These are phyloP conservation scores for Fomes fomentarius DNA, from an alignment of 1,284 basidiomycete genomes.

Conservation along the genomic window DNA sequence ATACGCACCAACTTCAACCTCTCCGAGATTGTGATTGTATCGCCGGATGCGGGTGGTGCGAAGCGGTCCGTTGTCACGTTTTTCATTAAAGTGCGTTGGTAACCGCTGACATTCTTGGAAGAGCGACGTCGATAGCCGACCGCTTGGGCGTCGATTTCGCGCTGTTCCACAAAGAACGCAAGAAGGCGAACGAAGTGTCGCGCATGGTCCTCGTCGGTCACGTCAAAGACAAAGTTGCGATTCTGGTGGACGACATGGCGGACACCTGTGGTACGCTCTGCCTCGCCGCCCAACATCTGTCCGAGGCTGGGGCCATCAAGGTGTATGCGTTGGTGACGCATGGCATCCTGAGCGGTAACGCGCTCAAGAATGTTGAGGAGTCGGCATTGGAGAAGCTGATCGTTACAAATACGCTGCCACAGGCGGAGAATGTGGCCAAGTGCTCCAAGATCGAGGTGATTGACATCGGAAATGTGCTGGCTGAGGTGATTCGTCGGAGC, in stretches of 20 bases:
- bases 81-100: neutral
- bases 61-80: conserved; percentile 73
- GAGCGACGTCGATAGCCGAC: conserved; percentile 97
- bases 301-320: conserved; percentile 87
- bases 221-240: conserved; percentile 92
- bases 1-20: conserved; percentile 92
- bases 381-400: conserved; percentile 93
- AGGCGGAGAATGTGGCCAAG: conserved; percentile 73
- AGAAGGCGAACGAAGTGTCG: conserved; percentile 99
- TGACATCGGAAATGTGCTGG: conserved; percentile 93
- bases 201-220: conserved; percentile 98
- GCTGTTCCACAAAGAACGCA: conserved; percentile 99
- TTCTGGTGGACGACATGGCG: conserved; percentile 99
- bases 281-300: conserved; percentile 87
- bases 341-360: conserved; percentile 93
- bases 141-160: conserved; percentile 98
- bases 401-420: conserved; percentile 98
- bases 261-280: conserved; percentile 99
- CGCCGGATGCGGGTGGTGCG: conserved; percentile 97
- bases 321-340: conserved; percentile 97
- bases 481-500: conserved; percentile 94
- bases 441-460: conserved; percentile 95
- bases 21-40: conserved; percentile 93
- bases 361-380: conserved; percentile 70
- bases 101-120: conserved; percentile 37